phyloP scores from a whole-genome alignment of 2,329 filamentous ascomycete genomes.

The Neofusicoccum umdonicola region DNA sequence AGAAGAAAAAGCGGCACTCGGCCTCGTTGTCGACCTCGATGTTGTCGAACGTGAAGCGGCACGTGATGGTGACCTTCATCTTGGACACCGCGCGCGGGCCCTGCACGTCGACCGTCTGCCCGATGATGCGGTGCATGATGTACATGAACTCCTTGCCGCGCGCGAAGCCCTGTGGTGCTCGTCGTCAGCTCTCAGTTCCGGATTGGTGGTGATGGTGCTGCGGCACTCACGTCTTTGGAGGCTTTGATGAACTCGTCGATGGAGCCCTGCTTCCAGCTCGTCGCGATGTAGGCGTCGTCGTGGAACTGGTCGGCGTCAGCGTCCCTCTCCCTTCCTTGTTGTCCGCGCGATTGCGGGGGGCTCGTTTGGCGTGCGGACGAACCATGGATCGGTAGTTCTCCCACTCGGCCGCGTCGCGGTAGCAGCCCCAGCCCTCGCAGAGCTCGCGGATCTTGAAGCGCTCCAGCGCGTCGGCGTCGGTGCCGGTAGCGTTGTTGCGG shows the following conservation, averaged over 20 bases:
- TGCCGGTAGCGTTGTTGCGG: conserved; percentile 46
- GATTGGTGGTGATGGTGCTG: background rate
- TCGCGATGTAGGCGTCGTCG: conserved; percentile 34
- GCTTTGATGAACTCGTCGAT: conserved; percentile 29
- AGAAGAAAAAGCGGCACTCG: conserved; percentile 21
- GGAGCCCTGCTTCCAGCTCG: conserved; percentile 27
- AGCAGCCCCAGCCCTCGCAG: conserved; percentile 56
- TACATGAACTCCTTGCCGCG: conserved; percentile 17
- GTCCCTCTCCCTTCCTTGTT: too few species aligned
- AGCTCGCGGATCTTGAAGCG: conserved; percentile 50
- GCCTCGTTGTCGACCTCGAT: conserved; percentile 22
- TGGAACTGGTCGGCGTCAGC: background rate
- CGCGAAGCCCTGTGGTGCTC: background rate
- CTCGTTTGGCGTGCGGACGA: background rate
- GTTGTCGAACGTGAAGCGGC: conserved; percentile 21
- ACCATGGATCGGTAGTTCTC: conserved; percentile 53
- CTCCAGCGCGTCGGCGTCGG: conserved; percentile 41
- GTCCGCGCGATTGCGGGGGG: too few species aligned
- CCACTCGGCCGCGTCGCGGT: conserved; percentile 55
- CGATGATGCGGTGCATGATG: conserved; percentile 21
- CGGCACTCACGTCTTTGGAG: conserved; percentile 25
- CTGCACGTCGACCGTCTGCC: conserved; percentile 20
- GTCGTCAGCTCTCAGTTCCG: too few species aligned
- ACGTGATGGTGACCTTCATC: conserved; percentile 23
- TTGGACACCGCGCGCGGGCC: conserved; percentile 19